Base-by-base conservation (phyloP, 2,329 filamentous ascomycete species). In the Fusarium caatingaense region DNA sequence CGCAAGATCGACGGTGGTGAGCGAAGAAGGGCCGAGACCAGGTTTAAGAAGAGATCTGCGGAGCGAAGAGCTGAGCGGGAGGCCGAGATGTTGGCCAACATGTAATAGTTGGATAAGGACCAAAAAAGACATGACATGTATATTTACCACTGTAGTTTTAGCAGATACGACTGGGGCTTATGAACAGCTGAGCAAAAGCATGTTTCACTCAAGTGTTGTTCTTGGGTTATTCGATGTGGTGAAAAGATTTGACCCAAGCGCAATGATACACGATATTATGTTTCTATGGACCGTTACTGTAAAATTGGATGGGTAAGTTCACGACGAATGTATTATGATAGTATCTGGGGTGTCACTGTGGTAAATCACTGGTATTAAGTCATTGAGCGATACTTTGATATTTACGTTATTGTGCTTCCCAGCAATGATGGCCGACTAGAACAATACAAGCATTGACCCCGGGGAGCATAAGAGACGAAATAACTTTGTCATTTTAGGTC, bases 1-100 rank as follows among this genome's bases (percentile, higher is more conserved):
- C 89, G 89, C 76, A 98, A 98, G 90, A 91, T 99, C 72, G 94
- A 98, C 81, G 96, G 96, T 77, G 96, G 96, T 85, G 96, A 99
- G 86, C 90, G 96, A 80, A 89, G 96, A 81, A 90, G 88, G 79
- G 92, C 92, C 18, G 91, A 97, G 83, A 90, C 98, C 55, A 87
- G 93, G 75, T 93, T 94, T 74, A 97, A 97, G 90, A 91, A 89
- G 83, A 88, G 91, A 71, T 89, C 92, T 54, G 90, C 90, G 37
- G 92, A 94, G 83, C 90, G 93, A 72, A 92, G 91, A 80, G 93
- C 93, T 69, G 86, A 86, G 76, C 84, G 83, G 57, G 83, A 85
- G 74, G 78, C 80, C 66, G 78, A 85, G 65, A 60, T 77, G 44
- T 58, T 78, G 72, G 69, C 71, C 47, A 76, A 74, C 55, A 58